Evolutionary conservation across 345 rosid genomes (phyloP).

Genomic region (Linum usitatissimum): DNA sequence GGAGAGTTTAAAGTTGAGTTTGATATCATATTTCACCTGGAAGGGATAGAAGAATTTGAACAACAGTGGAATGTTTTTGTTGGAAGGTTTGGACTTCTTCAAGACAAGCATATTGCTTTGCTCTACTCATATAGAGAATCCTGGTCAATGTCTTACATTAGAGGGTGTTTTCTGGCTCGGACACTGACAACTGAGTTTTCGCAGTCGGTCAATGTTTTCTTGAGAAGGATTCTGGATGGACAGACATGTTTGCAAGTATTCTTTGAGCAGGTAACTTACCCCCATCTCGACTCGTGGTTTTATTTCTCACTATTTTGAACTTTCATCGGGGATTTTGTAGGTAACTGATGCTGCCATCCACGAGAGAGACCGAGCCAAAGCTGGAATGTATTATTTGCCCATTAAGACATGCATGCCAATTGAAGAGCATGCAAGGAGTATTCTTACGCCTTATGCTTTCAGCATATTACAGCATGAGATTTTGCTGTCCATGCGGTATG

Average conservation of each 20-base stretch:
- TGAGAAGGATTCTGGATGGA: constrained; percentile 45
- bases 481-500: constrained; percentile 70
- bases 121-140: constrained; percentile 54
- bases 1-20: constrained; percentile 65
- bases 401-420: constrained; percentile 68
- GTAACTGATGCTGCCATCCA: constrained; percentile 44
- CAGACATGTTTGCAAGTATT: constrained; percentile 58
- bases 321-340: constrained; percentile 30
- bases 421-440: constrained; percentile 69
- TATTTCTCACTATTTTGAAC: constrained; percentile 2
- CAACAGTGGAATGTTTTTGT: constrained; percentile 64
- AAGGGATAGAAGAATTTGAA: constrained; percentile 59
- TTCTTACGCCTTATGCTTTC: constrained; percentile 78
- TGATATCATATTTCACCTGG: constrained; percentile 49
- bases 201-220: constrained; percentile 43
- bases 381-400: constrained; percentile 35
- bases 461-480: constrained; percentile 61
- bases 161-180: constrained; percentile 65
- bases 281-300: not conserved
- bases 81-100: constrained; percentile 63
- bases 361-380: constrained; percentile 23
- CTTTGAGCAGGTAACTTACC: constrained; percentile 64
- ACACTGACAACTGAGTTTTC: constrained; percentile 56
- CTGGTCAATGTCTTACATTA: constrained; percentile 56
- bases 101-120: constrained; percentile 67